These are phyloP conservation scores for Pseudoscleropodium purum DNA, from an alignment of 225 moss, liverwort and hornwort genomes.

Conservation along the genomic window DNA sequence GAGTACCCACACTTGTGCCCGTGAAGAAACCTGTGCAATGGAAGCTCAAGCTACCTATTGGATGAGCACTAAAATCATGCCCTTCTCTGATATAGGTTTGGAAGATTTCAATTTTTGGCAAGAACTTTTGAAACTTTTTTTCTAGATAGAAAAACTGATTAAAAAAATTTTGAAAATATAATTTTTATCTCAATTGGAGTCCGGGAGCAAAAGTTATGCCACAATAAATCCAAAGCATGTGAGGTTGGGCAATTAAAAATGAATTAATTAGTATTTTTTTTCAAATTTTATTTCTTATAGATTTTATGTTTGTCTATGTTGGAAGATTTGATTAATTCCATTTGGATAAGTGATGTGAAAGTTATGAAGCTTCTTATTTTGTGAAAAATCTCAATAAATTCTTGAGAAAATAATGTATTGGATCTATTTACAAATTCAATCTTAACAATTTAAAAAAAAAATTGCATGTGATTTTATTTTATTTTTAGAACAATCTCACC, in stretches of 20 bases:
- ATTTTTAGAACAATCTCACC: background rate
- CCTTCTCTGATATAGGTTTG: background rate
- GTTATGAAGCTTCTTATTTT: background rate
- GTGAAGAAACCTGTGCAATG: background rate
- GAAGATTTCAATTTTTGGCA: background rate
- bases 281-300: too few relatives aligned
- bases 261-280: too few relatives aligned
- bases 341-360: background rate
- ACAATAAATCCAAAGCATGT: accelerated
- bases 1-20: background rate
- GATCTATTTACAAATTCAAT: background rate
- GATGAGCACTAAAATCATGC: background rate
- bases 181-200: background rate
- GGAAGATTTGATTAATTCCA: background rate
- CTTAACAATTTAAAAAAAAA: background rate
- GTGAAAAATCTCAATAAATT: background rate
- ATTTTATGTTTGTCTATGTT: background rate
- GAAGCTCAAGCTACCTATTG: accelerated
- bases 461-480: background rate
- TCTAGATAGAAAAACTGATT: accelerated
- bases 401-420: background rate
- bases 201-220: accelerated
- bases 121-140: background rate
- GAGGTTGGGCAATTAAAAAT: background rate
- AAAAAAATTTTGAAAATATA: accelerated